Evolutionary conservation across 345 rosid genomes (phyloP).

Genomic region (Boechera divaricarpa): DNA sequence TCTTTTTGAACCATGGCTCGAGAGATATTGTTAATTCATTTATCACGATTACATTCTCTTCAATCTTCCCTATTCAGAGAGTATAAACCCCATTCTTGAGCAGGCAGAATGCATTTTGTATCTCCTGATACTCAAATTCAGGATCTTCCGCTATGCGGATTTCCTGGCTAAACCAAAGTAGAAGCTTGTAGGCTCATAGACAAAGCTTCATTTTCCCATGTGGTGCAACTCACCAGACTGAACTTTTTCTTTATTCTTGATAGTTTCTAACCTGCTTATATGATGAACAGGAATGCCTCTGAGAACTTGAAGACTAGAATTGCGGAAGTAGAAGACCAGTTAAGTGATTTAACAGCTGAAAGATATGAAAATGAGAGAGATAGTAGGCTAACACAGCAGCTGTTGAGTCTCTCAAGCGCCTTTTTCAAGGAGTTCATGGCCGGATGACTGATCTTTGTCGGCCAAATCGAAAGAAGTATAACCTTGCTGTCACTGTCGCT

Average conservation of each 20-base stretch:
- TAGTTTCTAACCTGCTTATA: slow-evolving; percentile 28
- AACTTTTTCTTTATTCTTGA: slow-evolving; percentile 4
- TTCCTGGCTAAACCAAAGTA: not conserved
- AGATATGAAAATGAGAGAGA: slow-evolving; percentile 94
- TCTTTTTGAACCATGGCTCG: slow-evolving; percentile 28
- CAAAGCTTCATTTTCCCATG: not conserved
- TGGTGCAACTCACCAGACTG: not conserved
- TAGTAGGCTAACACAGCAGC: slow-evolving; percentile 85
- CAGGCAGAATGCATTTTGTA: slow-evolving; percentile 7
- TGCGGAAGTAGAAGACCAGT: slow-evolving; percentile 75
- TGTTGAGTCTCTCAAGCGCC: slow-evolving; percentile 88
- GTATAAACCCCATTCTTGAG: slow-evolving; percentile 26
- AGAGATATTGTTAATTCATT: slow-evolving; percentile 27
- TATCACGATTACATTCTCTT: slow-evolving; percentile 8
- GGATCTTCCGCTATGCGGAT: not conserved
- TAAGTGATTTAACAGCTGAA: slow-evolving; percentile 92
- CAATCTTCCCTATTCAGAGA: not conserved
- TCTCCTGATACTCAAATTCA: slow-evolving; percentile 13
- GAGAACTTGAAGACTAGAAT: slow-evolving; percentile 81
- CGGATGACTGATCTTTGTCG: slow-evolving; percentile 96
- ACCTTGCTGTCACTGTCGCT: slow-evolving; percentile 97
- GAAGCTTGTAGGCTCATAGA: not conserved
- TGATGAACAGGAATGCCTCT: slow-evolving; percentile 60
- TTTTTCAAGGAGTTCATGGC: slow-evolving; percentile 96
- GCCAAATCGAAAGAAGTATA: slow-evolving; percentile 90